Evolutionary conservation across 2,329 filamentous ascomycete species (phyloP).

Genomic region (Cordyceps militaris): DNA sequence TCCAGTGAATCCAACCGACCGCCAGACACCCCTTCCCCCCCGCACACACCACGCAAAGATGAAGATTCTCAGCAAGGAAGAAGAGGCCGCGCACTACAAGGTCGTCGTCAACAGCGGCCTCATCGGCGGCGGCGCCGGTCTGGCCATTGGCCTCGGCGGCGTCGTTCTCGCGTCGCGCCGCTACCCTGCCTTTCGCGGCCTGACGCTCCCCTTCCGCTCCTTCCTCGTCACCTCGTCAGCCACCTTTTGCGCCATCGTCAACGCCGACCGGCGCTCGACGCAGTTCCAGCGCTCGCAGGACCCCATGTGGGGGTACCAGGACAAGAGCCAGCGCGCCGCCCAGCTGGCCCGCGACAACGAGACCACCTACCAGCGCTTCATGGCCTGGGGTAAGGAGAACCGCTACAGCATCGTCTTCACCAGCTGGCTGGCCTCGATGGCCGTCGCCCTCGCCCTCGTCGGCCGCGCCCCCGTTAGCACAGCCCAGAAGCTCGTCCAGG

Average conservation of each 20-base stretch:
- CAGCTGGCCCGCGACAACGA: constrained; percentile 51
- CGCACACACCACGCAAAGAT: constrained; percentile 45
- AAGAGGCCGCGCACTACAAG: constrained; percentile 79
- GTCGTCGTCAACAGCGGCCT: constrained; percentile 73
- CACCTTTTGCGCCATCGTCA: constrained; percentile 83
- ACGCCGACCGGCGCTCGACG: constrained; percentile 65
- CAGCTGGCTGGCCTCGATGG: constrained; percentile 78
- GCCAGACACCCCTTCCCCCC: background rate
- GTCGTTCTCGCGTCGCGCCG: constrained; percentile 62
- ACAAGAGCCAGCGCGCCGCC: constrained; percentile 50
- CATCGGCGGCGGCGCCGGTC: constrained; percentile 63
- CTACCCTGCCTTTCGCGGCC: constrained; percentile 68
- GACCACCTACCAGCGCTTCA: constrained; percentile 50
- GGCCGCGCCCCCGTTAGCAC: constrained; percentile 67
- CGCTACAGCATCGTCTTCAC: constrained; percentile 80
- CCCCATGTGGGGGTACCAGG: constrained; percentile 59
- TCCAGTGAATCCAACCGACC: background rate
- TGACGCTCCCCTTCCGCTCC: constrained; percentile 83
- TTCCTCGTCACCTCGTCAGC: constrained; percentile 79
- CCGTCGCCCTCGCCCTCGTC: constrained; percentile 65
- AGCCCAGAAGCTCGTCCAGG: constrained; percentile 86
- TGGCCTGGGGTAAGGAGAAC: constrained; percentile 71
- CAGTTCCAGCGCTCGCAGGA: constrained; percentile 64
- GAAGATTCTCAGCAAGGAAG: constrained; percentile 94
- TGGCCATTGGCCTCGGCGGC: constrained; percentile 58